Evolutionary conservation across 352 stramenopile genomes (phyloP).

Genomic region (Phytopythium cucurbitacearum): DNA sequence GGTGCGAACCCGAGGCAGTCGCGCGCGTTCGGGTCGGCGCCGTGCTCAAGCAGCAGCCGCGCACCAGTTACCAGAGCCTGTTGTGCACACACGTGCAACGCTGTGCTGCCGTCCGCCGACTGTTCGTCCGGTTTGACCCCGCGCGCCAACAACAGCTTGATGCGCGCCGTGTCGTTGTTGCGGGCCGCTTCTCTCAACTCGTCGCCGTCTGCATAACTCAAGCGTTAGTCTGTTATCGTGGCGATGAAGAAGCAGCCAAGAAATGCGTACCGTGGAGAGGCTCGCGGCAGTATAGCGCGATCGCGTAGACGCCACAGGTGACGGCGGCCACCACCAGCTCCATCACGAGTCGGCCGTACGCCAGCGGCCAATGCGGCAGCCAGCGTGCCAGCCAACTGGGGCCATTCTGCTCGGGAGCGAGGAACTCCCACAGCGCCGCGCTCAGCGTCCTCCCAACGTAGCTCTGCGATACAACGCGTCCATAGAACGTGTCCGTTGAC

Average conservation of each 20-base stretch:
- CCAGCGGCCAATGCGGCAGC: not conserved
- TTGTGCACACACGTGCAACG: conserved; percentile 76
- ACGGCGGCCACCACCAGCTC: conserved; percentile 43
- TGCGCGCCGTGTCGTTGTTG: conserved; percentile 64
- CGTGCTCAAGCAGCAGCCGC: conserved; percentile 54
- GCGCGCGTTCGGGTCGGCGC: conserved; percentile 52
- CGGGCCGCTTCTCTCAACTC: conserved; percentile 65
- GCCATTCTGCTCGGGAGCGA: conserved; percentile 25
- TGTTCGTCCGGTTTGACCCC: conserved; percentile 47
- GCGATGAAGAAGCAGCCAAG: not conserved
- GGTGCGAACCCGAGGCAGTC: conserved; percentile 72
- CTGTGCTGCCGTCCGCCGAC: conserved; percentile 58
- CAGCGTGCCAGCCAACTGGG: not conserved
- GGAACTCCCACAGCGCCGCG: conserved; percentile 11
- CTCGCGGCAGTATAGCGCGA: conserved; percentile 65
- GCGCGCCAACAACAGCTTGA: conserved; percentile 54
- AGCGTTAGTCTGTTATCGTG: not conserved
- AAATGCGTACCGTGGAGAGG: conserved; percentile 51
- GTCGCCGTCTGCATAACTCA: conserved; percentile 48
- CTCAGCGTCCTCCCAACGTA: not conserved
- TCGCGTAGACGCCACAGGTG: conserved; percentile 49
- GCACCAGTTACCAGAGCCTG: conserved; percentile 60
- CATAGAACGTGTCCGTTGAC: not conserved
- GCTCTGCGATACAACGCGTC: too few species aligned
- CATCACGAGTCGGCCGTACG: conserved; percentile 30